Evolutionary conservation across 192 early-diverging fungal species (phyloP).

Genomic region (Chytriomyces confervae): DNA sequence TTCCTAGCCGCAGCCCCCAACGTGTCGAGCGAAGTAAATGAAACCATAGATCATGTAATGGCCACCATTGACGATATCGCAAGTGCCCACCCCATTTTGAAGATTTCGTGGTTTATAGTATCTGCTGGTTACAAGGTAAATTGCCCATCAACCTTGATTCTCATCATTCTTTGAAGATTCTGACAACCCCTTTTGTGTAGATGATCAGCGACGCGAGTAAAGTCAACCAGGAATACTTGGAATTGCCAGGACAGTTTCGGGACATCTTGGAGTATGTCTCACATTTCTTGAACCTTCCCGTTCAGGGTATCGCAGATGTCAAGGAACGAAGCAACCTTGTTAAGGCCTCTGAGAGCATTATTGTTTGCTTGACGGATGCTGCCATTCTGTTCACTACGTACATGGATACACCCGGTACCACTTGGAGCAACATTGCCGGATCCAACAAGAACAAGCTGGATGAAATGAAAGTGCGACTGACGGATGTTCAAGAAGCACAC

Average conservation of each 20-base stretch:
- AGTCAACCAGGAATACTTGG: not conserved
- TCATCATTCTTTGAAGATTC: not conserved
- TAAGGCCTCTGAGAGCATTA: not conserved
- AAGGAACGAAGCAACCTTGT: no score
- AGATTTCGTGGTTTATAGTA: constrained; percentile 1
- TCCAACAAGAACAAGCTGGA: not conserved
- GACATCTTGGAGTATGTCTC: not conserved
- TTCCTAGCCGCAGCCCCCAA: no score
- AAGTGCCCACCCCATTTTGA: not conserved
- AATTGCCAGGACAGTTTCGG: not conserved
- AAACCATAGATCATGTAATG: no score
- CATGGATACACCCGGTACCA: not conserved
- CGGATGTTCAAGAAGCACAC: not conserved
- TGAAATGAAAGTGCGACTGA: not conserved
- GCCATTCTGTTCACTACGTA: not conserved
- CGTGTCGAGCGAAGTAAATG: no score
- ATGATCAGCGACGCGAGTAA: not conserved
- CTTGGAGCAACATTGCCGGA: not conserved
- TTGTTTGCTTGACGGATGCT: not conserved
- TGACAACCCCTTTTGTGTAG: not conserved
- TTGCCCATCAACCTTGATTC: not conserved
- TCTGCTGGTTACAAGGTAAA: constrained; percentile 15
- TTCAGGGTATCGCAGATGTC: no score
- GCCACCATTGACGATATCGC: no score
- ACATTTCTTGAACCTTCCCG: not conserved